These are phyloP conservation scores for Didymella glomerata DNA, from an alignment of 2,329 filamentous ascomycete genomes.

Conservation along the genomic window DNA sequence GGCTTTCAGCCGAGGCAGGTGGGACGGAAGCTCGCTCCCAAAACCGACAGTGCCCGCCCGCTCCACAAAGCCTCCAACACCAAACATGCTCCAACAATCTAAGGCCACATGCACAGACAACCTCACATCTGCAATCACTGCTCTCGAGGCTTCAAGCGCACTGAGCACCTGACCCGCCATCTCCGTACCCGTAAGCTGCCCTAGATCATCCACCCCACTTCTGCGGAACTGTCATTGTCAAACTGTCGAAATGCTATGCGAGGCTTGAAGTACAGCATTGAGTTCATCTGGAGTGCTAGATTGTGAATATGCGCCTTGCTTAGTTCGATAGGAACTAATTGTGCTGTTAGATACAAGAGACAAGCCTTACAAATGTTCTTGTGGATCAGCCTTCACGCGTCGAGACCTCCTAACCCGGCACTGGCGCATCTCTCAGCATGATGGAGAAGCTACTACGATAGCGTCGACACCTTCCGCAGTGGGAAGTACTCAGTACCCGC, in stretches of 20 bases:
- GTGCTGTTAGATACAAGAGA: constrained; percentile 38
- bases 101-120: constrained; percentile 35
- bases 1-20: constrained; percentile 2
- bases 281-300: background rate
- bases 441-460: constrained; percentile 15
- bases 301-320: background rate
- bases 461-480: constrained; percentile 20
- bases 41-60: background rate
- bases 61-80: constrained; percentile 28
- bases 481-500: constrained; percentile 4
- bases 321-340: constrained; percentile 17
- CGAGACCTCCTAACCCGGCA: constrained; percentile 44
- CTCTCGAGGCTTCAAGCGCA: constrained; percentile 41
- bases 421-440: constrained; percentile 42
- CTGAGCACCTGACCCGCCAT: constrained; percentile 43
- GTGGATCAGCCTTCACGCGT: constrained; percentile 39
- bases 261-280: background rate
- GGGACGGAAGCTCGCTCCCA: background rate
- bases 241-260: background rate
- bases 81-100: constrained; percentile 22
- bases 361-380: constrained; percentile 42
- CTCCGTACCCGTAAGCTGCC: constrained; percentile 42
- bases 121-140: constrained; percentile 40
- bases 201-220: background rate
- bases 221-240: background rate